These are phyloP conservation scores for Tetragonia tetragonoides DNA, from an alignment of 148 eudicot species.

Conservation along the genomic window DNA sequence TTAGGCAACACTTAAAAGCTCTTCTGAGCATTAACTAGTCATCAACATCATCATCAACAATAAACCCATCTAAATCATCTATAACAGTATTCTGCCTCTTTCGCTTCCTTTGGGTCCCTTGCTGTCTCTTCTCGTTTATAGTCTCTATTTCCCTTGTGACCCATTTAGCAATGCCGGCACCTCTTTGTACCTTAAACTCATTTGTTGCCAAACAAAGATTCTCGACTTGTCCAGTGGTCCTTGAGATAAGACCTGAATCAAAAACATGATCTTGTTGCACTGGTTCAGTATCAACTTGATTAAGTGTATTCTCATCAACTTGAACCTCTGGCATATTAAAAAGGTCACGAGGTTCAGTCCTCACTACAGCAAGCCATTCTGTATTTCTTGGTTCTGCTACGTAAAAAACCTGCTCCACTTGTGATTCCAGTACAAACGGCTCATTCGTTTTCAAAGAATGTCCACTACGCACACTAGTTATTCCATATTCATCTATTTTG, in stretches of 20 bases:
- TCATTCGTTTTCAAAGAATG: background rate
- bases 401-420: slow-evolving; percentile 10
- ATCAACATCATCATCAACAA: background rate
- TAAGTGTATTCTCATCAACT: background rate
- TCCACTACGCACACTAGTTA: no score
- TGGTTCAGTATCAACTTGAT: background rate
- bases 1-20: no score
- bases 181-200: background rate
- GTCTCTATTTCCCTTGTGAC: background rate
- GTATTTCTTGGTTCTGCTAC: background rate
- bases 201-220: background rate
- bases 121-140: background rate
- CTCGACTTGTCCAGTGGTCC: background rate
- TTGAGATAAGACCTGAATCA: background rate
- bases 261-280: background rate
- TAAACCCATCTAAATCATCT: background rate
- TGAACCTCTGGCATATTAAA: background rate
- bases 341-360: slow-evolving; percentile 7
- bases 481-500: no score
- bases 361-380: slow-evolving; percentile 2
- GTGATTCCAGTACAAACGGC: slow-evolving; percentile 4
- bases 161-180: background rate
- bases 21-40: no score
- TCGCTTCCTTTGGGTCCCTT: background rate
- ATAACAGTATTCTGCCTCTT: background rate